Evolutionary conservation across 176 grass and related monocot species (phyloP).

Genomic region (Zizania latifolia): DNA sequence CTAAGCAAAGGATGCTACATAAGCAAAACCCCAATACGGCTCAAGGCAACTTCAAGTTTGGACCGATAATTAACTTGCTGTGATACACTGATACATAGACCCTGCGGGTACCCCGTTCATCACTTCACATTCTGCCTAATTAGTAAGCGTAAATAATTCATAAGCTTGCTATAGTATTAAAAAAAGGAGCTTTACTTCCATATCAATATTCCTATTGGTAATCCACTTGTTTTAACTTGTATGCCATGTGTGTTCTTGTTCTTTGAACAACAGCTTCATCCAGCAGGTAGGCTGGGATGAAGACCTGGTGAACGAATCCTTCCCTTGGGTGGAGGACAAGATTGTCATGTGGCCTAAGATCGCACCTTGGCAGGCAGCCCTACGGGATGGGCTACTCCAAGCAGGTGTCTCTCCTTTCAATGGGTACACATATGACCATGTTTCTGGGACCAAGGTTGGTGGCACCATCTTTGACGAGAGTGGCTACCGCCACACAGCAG

Average conservation of each 20-base stretch:
- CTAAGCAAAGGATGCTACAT: conserved; percentile 17
- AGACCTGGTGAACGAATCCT: conserved; percentile 72
- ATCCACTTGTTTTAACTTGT: conserved; percentile 3
- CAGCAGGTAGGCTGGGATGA: conserved; percentile 60
- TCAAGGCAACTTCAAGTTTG: conserved; percentile 16
- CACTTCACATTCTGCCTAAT: too few relatives aligned
- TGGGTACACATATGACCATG: conserved; percentile 73
- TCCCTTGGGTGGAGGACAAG: conserved; percentile 67
- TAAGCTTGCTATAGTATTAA: too few relatives aligned
- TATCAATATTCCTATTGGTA: neutral
- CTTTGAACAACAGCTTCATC: conserved; percentile 49
- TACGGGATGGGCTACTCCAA: conserved; percentile 60
- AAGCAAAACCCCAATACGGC: conserved; percentile 1
- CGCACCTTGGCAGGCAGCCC: conserved; percentile 65
- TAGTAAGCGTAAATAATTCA: too few relatives aligned
- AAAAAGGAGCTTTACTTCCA: neutral
- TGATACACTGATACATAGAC: neutral
- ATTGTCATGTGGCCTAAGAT: conserved; percentile 78
- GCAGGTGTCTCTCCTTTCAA: conserved; percentile 78
- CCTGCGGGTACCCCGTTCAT: too few relatives aligned
- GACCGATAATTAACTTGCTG: neutral
- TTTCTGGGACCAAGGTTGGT: conserved; percentile 77
- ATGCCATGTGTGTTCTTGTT: conserved; percentile 1
- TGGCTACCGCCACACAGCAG: conserved; percentile 75
- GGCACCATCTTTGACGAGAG: conserved; percentile 73